Conservation (phyloP, 805 yeast genomes). For the Ogataea trehaloabstinens region DNA sequence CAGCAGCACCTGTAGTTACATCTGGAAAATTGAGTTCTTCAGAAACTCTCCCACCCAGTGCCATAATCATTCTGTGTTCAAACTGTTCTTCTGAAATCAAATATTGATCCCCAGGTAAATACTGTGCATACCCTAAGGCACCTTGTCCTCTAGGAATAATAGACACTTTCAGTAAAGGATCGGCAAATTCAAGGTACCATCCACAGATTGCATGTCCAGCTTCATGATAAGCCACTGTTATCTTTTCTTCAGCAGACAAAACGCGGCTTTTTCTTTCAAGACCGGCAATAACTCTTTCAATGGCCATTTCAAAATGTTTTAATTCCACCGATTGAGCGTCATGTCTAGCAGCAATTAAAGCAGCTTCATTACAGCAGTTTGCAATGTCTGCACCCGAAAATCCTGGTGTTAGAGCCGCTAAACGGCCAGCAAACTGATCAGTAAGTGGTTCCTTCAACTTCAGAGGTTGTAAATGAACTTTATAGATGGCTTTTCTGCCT, state of each 20-base stretch:
- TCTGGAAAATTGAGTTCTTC: conserved; percentile 90
- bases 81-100: conserved; percentile 73
- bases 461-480: conserved; percentile 77
- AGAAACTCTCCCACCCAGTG: conserved; percentile 94
- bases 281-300: conserved; percentile 96
- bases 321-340: conserved; percentile 68
- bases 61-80: conserved; percentile 89
- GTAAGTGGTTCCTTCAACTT: conserved; percentile 50
- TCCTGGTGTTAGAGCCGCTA: conserved; percentile 96
- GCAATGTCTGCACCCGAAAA: conserved; percentile 99
- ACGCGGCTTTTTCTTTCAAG: conserved; percentile 86
- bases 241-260: conserved; percentile 81
- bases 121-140: conserved; percentile 96
- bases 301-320: conserved; percentile 89
- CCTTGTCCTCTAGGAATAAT: conserved; percentile 97
- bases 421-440: conserved; percentile 71
- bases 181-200: conserved; percentile 89
- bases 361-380: conserved; percentile 96
- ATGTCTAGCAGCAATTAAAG: conserved; percentile 90
- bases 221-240: conserved; percentile 93
- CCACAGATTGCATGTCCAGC: conserved; percentile 99
- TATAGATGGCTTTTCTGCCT: conserved; percentile 91
- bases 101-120: conserved; percentile 89
- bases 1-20: conserved; percentile 96
- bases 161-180: conserved; percentile 91